Percentiles rank a stretch among this genome's conserved stretches.
Conservation (phyloP, 257 asterid species). For the Eustoma russellianum region DNA sequence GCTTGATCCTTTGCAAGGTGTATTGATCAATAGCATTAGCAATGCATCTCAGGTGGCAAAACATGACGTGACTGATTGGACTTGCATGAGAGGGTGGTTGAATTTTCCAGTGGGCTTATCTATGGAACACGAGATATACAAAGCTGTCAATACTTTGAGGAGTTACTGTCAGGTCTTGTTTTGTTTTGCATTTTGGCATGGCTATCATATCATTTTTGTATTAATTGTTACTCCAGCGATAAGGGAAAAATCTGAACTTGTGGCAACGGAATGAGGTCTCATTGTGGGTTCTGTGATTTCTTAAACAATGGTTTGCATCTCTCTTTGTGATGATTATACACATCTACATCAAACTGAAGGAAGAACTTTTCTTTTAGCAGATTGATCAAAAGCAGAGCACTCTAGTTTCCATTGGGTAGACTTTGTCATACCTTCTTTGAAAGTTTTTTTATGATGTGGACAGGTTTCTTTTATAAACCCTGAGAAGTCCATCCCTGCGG, state of each 20-base stretch:
- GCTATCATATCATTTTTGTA: not conserved
- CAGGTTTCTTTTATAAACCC: constrained; percentile 94
- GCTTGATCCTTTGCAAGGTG: constrained; percentile 91
- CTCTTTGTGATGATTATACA: not conserved
- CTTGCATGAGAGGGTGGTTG: constrained; percentile 89
- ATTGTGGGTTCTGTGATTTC: no score
- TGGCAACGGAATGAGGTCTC: not conserved
- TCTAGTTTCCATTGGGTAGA: not conserved
- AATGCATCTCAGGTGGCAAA: constrained; percentile 83
- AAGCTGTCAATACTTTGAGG: constrained; percentile 68
- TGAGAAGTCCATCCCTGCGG: constrained; percentile 84
- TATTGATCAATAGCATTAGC: constrained; percentile 78
- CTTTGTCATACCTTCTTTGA: not conserved
- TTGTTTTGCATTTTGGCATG: constrained; percentile 12
- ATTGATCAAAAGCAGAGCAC: not conserved
- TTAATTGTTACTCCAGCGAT: no score
- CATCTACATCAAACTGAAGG: no score
- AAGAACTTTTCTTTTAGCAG: no score
- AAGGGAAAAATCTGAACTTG: not conserved
- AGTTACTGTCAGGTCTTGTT: constrained; percentile 58
- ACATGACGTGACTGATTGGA: constrained; percentile 99
- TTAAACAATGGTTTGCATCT: no score
- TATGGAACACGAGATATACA: constrained; percentile 95
- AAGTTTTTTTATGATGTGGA: constrained; percentile 1
- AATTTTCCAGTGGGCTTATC: constrained; percentile 95